A percentile compares a stretch with the other conserved stretches of the same genome.
These are phyloP conservation scores for Coemansia sp. DNA, from an alignment of 192 early-diverging fungal species.

Conservation along the genomic window DNA sequence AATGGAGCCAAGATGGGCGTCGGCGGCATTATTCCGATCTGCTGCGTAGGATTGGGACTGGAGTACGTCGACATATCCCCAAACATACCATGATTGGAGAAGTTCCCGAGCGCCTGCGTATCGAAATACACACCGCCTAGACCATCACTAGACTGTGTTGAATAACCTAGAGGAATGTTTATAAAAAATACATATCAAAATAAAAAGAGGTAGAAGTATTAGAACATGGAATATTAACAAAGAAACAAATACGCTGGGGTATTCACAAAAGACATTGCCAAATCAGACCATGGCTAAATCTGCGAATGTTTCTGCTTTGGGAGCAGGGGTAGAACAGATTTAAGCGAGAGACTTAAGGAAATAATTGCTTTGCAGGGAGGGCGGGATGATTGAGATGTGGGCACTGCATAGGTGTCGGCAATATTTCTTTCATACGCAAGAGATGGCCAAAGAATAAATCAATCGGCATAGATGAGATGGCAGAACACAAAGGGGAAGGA, in stretches of 20 bases:
- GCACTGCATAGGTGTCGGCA: not conserved
- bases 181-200: constrained; percentile 2
- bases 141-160: constrained; percentile 21
- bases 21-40: constrained; percentile 23
- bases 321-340: not conserved
- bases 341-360: not conserved
- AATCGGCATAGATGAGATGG: not conserved
- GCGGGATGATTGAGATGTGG: not conserved
- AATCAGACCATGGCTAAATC: not conserved
- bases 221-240: too few relatives aligned
- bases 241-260: not conserved
- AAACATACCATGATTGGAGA: constrained; percentile 5
- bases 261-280: not conserved
- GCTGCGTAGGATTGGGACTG: constrained; percentile 10
- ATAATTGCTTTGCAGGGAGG: constrained; percentile 9
- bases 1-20: constrained; percentile 37
- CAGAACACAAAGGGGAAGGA: not conserved
- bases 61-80: not conserved
- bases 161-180: constrained; percentile 43
- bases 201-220: not conserved
- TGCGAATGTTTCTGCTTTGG: not conserved
- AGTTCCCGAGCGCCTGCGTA: constrained; percentile 19
- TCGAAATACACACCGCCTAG: constrained; percentile 28
- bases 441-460: not conserved
- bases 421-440: not conserved